phyloP scores from a whole-genome alignment of 225 moss, liverwort and hornwort genomes.

The Sphagnum contortum region DNA sequence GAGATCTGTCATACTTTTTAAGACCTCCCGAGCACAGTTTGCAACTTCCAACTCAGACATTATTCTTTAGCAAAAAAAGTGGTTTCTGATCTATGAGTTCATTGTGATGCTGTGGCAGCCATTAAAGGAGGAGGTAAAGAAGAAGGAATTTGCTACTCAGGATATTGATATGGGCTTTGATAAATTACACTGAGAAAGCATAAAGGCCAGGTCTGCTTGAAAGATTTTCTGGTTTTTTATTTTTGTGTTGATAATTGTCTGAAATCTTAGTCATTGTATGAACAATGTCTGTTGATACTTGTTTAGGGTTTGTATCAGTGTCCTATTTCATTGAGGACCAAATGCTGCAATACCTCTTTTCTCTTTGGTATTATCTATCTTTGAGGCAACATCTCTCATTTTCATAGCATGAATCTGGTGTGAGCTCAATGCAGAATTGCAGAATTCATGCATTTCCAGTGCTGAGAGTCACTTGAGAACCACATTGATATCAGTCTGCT shows the following conservation, averaged over 20 bases:
- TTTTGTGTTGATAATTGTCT: not conserved
- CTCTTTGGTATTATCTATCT: too few relatives aligned
- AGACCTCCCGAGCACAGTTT: too few relatives aligned
- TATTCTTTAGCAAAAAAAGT: not conserved
- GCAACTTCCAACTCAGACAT: not conserved
- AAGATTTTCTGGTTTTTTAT: too few relatives aligned
- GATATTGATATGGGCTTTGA: constrained; percentile 87
- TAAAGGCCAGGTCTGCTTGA: constrained; percentile 62
- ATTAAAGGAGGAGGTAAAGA: constrained; percentile 53
- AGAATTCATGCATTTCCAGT: too few relatives aligned
- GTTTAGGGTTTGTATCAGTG: too few relatives aligned
- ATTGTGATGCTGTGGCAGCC: constrained; percentile 23
- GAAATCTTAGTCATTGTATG: not conserved
- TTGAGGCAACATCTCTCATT: too few relatives aligned
- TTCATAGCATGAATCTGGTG: too few relatives aligned
- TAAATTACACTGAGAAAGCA: constrained; percentile 72
- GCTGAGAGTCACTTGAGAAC: not conserved
- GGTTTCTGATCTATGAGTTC: not conserved
- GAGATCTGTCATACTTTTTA: too few relatives aligned
- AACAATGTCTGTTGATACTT: too few relatives aligned
- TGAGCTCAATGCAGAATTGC: too few relatives aligned
- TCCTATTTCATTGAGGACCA: too few relatives aligned
- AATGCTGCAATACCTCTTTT: too few relatives aligned
- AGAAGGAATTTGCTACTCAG: constrained; percentile 79
- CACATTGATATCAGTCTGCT: not conserved